Evolutionary conservation across 2,329 filamentous ascomycete genomes (phyloP).

Genomic region (Cladosporium sp.): DNA sequence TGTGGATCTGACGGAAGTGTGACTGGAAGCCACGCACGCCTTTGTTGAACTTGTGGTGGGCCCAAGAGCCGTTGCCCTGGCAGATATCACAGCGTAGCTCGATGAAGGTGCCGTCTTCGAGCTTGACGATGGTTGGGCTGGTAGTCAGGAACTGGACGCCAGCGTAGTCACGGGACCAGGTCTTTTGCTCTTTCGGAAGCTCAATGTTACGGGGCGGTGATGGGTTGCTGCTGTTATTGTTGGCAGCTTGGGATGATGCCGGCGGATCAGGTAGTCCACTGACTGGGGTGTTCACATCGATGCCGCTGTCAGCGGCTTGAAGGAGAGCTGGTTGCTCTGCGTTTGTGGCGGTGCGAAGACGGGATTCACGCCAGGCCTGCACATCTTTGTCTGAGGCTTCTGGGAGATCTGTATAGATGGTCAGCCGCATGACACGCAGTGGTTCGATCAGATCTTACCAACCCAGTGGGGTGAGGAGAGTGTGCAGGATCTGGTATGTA

Average conservation of each 20-base stretch:
- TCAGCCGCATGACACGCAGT: background rate
- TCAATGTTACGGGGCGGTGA: background rate
- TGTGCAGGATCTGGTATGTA: background rate
- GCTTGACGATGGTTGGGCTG: slow-evolving; percentile 4
- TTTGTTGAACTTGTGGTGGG: background rate
- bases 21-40: slow-evolving; percentile 4
- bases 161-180: background rate
- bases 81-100: slow-evolving; percentile 9
- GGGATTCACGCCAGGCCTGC: background rate
- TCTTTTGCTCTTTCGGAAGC: background rate
- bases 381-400: background rate
- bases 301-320: background rate
- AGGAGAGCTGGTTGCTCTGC: background rate
- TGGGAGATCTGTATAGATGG: background rate
- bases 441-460: background rate
- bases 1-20: slow-evolving; percentile 4
- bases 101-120: slow-evolving; percentile 7
- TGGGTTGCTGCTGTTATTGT: background rate
- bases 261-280: background rate
- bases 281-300: background rate
- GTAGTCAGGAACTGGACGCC: background rate
- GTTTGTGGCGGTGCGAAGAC: background rate
- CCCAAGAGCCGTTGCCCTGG: background rate
- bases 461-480: background rate
- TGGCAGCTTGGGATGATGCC: background rate